Percentiles rank a stretch among this genome's conserved stretches.
phyloP scores from a whole-genome alignment of 2,329 filamentous ascomycete species.

The Cytospora schulzeri region DNA sequence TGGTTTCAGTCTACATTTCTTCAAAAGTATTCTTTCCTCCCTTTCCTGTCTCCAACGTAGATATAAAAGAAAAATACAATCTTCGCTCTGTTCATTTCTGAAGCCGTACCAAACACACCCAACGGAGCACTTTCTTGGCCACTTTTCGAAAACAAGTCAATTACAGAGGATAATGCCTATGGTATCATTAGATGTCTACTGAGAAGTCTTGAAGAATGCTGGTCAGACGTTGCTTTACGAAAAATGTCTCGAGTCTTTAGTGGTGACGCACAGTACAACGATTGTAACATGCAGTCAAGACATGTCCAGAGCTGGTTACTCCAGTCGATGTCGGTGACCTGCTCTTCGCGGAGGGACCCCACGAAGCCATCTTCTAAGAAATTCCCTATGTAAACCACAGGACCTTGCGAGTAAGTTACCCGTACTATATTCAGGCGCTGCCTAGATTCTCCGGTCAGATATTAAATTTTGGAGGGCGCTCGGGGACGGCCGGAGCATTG shows the following conservation, averaged over 20 bases:
- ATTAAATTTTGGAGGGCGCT: not conserved
- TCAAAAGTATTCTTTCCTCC: not conserved
- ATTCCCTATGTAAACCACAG: not conserved
- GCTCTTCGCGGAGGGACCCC: not conserved
- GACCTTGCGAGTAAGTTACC: not conserved
- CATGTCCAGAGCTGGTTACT: not conserved
- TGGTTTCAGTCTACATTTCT: not conserved
- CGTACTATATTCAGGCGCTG: not conserved
- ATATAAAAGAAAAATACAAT: too few relatives aligned
- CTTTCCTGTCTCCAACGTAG: not conserved
- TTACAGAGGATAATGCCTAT: too few relatives aligned
- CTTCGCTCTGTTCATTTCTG: too few relatives aligned
- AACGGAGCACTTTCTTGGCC: not conserved
- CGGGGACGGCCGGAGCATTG: not conserved
- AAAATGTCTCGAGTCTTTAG: not conserved
- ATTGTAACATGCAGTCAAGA: not conserved
- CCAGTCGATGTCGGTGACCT: not conserved
- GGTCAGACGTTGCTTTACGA: not conserved
- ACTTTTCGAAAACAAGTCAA: not conserved
- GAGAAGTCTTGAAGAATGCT: not conserved
- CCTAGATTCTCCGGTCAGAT: not conserved
- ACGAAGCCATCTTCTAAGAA: not conserved
- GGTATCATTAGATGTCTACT: too few relatives aligned
- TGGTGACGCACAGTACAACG: not conserved
- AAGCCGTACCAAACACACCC: too few relatives aligned